Conservation (phyloP, 1,284 basidiomycete genomes). For the Phellinidium pouzarii region DNA sequence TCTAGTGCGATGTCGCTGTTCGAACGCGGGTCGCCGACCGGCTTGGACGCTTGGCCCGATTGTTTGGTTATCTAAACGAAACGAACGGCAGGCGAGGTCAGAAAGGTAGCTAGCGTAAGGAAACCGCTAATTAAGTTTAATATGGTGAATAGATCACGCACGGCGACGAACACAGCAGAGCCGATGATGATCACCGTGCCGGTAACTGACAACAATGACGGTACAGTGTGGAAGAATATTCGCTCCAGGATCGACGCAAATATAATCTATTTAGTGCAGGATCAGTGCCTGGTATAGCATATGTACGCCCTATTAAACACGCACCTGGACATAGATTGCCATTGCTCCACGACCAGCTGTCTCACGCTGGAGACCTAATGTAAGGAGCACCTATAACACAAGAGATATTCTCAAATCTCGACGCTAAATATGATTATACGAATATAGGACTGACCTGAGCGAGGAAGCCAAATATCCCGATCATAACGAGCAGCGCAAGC, state of each 20-base stretch:
- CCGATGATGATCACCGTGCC: conserved; percentile 53
- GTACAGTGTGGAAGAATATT: conserved; percentile 50
- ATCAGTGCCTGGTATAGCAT: neutral
- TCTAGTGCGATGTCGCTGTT: conserved; percentile 6
- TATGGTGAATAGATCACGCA: conserved; percentile 22
- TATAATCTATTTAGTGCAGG: conserved; percentile 38
- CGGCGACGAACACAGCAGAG: conserved; percentile 56
- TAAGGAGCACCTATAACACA: conserved; percentile 39
- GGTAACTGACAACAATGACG: conserved; percentile 45
- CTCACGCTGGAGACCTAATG: conserved; percentile 61
- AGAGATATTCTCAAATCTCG: neutral
- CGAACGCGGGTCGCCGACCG: neutral
- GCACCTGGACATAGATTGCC: conserved; percentile 55
- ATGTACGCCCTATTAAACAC: neutral
- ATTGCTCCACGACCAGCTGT: conserved; percentile 55
- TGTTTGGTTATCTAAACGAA: conserved; percentile 8
- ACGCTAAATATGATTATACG: no score
- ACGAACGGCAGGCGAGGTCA: neutral
- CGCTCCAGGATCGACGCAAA: conserved; percentile 54
- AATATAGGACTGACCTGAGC: conserved; percentile 27
- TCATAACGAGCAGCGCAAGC: conserved; percentile 19
- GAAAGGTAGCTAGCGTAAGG: no score
- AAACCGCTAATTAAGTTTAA: neutral
- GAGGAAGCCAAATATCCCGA: conserved; percentile 31
- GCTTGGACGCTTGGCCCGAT: neutral